These are phyloP conservation scores for Letharia lupina DNA, from an alignment of 495 filamentous ascomycete genomes.

Conservation along the genomic window DNA sequence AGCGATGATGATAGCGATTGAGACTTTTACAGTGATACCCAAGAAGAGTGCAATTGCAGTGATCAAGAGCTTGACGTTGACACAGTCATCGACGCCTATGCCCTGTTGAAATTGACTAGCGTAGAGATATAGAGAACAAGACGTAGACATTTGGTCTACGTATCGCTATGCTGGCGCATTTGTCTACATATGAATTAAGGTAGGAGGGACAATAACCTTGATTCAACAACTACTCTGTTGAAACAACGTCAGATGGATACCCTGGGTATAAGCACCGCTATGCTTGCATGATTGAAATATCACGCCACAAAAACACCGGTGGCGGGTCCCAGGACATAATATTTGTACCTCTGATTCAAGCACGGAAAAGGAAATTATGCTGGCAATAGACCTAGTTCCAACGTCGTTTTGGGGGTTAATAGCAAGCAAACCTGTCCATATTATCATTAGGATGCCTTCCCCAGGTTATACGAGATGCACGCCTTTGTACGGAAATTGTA, in stretches of 20 bases:
- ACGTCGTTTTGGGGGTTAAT: not conserved
- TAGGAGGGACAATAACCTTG: not conserved
- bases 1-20: constrained; percentile 76
- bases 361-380: not conserved
- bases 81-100: not conserved
- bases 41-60: not conserved
- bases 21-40: constrained; percentile 10
- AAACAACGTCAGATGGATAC: not conserved
- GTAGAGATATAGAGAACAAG: not conserved
- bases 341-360: not conserved
- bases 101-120: not conserved
- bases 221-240: not conserved
- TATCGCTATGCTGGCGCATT: not conserved
- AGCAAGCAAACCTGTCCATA: not conserved
- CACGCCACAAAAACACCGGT: too few relatives aligned
- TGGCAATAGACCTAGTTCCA: not conserved
- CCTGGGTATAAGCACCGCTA: not conserved
- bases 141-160: not conserved
- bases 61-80: not conserved
- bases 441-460: constrained; percentile 11
- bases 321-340: too few relatives aligned
- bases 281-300: not conserved
- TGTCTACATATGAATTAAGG: too few relatives aligned
- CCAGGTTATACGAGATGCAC: constrained; percentile 69
- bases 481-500: constrained; percentile 72